A percentile compares a stretch with the other conserved stretches of the same genome.
phyloP scores from a whole-genome alignment of 805 yeast genomes.

The Tetrapisispora phaffii region DNA sequence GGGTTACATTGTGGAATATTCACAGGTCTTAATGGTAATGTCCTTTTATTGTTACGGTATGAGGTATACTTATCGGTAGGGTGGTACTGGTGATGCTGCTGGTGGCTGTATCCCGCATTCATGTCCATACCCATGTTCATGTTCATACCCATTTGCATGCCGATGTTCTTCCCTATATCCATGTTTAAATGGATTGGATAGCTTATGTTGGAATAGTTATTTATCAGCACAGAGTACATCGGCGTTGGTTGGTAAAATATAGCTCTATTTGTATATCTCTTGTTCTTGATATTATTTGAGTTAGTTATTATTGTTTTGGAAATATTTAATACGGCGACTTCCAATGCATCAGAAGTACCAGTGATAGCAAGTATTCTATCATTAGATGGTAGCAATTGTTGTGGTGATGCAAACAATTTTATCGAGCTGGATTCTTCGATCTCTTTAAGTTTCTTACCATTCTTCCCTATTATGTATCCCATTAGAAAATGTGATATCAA shows the following conservation, averaged over 20 bases:
- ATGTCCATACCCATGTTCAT: background rate
- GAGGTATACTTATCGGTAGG: conserved; percentile 16
- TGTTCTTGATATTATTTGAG: background rate
- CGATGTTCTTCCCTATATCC: background rate
- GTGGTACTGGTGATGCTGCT: conserved; percentile 23
- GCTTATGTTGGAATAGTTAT: conserved; percentile 1
- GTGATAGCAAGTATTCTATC: conserved; percentile 61
- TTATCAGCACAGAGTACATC: conserved; percentile 4
- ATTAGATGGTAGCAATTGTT: conserved; percentile 62
- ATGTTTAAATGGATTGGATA: conserved; percentile 1
- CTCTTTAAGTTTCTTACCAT: conserved; percentile 63
- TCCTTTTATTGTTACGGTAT: conserved; percentile 11
- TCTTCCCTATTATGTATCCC: conserved; percentile 74
- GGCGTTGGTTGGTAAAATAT: conserved; percentile 27
- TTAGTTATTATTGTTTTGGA: conserved; percentile 43
- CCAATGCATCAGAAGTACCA: conserved; percentile 83
- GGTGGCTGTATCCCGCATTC: conserved; percentile 9
- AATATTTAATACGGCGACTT: conserved; percentile 68
- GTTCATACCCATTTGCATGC: background rate
- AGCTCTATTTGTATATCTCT: conserved; percentile 5
- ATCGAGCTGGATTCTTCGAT: conserved; percentile 80
- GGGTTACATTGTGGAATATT: conserved; percentile 9
- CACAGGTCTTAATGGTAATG: conserved; percentile 7
- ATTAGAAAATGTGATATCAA: conserved; percentile 70
- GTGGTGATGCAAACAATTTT: conserved; percentile 60